Evolutionary conservation across 164 flowering plant species (phyloP).

Genomic region (Nelumbo lutea): DNA sequence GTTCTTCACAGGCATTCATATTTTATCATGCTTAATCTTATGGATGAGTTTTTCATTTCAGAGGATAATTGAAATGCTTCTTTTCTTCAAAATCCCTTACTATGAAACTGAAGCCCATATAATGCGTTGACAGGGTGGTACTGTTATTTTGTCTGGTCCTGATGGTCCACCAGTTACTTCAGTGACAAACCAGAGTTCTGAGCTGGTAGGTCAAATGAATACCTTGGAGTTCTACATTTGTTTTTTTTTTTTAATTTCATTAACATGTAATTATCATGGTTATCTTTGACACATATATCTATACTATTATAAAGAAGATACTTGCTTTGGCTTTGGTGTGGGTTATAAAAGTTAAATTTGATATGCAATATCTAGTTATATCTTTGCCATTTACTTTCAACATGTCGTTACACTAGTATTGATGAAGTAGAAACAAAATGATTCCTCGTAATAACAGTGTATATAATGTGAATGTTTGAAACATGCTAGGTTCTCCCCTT

Average conservation of each 20-base stretch:
- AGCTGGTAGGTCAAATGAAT: conserved; percentile 54
- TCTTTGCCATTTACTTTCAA: too few relatives aligned
- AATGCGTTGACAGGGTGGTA: conserved; percentile 67
- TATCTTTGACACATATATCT: not conserved
- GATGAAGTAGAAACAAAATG: too few relatives aligned
- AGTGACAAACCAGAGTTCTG: conserved; percentile 81
- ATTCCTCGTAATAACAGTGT: too few relatives aligned
- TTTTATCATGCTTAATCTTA: not conserved
- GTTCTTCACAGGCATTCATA: not conserved
- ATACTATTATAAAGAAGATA: too few relatives aligned
- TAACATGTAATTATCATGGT: not conserved
- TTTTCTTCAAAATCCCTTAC: not conserved
- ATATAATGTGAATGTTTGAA: too few relatives aligned
- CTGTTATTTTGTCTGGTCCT: conserved; percentile 92
- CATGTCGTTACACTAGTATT: too few relatives aligned
- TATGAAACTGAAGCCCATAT: conserved; percentile 4
- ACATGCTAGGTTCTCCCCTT: too few relatives aligned
- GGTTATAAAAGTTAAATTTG: too few relatives aligned
- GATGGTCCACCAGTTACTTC: conserved; percentile 92
- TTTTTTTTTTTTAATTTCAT: not conserved
- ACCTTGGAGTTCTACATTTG: not conserved
- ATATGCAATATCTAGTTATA: too few relatives aligned
- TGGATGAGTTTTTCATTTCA: not conserved
- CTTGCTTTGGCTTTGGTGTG: too few relatives aligned
- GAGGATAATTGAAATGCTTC: not conserved